These are phyloP conservation scores for Cyberlindnera sargentensis DNA, from an alignment of 805 yeast genomes.

Conservation along the genomic window DNA sequence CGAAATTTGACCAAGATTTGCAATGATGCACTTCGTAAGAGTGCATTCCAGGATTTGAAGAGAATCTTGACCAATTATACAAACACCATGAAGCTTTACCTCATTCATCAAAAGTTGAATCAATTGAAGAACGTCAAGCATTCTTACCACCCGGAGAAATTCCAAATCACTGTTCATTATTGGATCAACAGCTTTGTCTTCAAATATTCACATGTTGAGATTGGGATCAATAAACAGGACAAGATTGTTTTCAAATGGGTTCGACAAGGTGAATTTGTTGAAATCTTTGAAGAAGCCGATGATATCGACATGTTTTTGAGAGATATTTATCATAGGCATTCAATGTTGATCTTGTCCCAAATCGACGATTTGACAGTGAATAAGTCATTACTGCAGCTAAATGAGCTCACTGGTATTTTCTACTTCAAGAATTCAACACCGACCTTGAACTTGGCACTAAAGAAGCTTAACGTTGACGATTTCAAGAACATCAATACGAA, in stretches of 20 bases:
- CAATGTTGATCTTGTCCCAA: conserved; percentile 28
- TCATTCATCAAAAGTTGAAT: conserved; percentile 50
- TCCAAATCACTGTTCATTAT: conserved; percentile 50
- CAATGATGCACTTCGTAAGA: conserved; percentile 41
- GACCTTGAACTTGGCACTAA: conserved; percentile 16
- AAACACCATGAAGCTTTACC: conserved; percentile 55
- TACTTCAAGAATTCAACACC: conserved; percentile 41
- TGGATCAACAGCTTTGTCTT: conserved; percentile 50
- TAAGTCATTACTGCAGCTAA: conserved; percentile 23
- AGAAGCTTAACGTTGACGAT: conserved; percentile 22
- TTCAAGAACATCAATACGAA: conserved; percentile 19
- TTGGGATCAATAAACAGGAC: conserved; percentile 45
- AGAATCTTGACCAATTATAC: conserved; percentile 52
- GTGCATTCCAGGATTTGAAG: conserved; percentile 46
- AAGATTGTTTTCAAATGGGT: conserved; percentile 55
- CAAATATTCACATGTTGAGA: conserved; percentile 49
- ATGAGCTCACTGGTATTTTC: conserved; percentile 29
- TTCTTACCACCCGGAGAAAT: conserved; percentile 46
- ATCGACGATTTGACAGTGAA: conserved; percentile 26
- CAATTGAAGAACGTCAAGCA: conserved; percentile 50
- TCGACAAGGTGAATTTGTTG: conserved; percentile 44
- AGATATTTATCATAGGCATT: conserved; percentile 33
- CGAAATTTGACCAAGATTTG: conserved; percentile 45
- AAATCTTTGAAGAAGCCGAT: conserved; percentile 25
- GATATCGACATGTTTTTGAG: conserved; percentile 32